phyloP scores from a whole-genome alignment of 2,329 filamentous ascomycete species.

The Colletotrichum tropicale region DNA sequence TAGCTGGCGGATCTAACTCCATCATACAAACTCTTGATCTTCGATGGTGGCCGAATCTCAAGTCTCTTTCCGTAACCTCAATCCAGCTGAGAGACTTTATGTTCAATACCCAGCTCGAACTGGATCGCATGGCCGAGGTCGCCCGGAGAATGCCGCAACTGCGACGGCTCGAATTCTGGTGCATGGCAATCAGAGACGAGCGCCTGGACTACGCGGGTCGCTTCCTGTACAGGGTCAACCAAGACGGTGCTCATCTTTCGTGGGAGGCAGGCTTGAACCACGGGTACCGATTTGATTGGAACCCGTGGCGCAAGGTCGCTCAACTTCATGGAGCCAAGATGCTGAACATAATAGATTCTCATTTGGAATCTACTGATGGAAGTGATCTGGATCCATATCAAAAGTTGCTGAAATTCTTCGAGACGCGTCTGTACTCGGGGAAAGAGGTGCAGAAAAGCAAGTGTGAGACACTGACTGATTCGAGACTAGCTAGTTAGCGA shows the following conservation, averaged over 20 bases:
- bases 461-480: not conserved
- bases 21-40: no score
- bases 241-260: not conserved
- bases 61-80: not conserved
- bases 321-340: no score
- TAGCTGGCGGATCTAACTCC: no score
- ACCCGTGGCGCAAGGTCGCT: no score
- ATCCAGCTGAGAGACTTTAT: rapidly evolving
- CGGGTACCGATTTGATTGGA: no score
- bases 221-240: rapidly evolving
- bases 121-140: not conserved
- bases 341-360: no score
- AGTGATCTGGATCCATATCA: no score
- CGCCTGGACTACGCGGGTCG: not conserved
- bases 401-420: not conserved
- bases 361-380: not conserved
- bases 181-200: no score
- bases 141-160: not conserved
- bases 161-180: not conserved
- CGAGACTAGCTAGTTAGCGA: not conserved
- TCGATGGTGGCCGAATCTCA: not conserved
- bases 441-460: not conserved
- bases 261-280: no score
- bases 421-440: not conserved
- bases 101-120: not conserved